A percentile compares a stretch with the other conserved stretches of the same genome.
Evolutionary conservation across 768 basidiomycete species (phyloP).

Genomic region (Lactarius tabidus): DNA sequence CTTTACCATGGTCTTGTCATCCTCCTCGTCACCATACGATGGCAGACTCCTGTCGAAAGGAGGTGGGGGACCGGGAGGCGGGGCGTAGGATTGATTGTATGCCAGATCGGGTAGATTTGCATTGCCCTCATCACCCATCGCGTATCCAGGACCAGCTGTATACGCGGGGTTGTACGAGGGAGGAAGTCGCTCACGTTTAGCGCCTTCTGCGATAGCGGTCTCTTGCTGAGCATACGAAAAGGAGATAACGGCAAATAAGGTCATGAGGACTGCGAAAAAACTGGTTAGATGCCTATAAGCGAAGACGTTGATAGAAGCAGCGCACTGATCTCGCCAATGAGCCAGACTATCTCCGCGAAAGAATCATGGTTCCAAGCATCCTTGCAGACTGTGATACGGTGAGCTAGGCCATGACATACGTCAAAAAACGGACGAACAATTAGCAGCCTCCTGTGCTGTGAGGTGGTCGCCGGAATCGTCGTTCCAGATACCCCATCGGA

Average conservation of each 20-base stretch:
- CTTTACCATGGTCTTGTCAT: conserved; percentile 27
- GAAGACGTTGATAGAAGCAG: not conserved
- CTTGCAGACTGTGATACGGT: conserved; percentile 51
- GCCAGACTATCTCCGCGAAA: conserved; percentile 60
- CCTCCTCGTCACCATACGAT: conserved; percentile 39
- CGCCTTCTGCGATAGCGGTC: conserved; percentile 41
- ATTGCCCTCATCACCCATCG: conserved; percentile 13
- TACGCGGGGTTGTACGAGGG: conserved; percentile 32
- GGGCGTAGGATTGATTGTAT: conserved; percentile 35
- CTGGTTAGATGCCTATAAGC: not conserved
- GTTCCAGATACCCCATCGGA: conserved; percentile 33
- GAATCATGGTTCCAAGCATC: conserved; percentile 58
- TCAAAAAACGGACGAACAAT: conserved; percentile 40
- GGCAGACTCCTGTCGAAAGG: conserved; percentile 36
- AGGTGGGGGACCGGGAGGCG: conserved; percentile 51
- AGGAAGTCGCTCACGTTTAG: conserved; percentile 44
- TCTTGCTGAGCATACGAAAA: conserved; percentile 80
- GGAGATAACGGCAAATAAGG: conserved; percentile 60
- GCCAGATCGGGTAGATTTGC: conserved; percentile 27
- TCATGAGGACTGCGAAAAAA: conserved; percentile 43
- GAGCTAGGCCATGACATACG: not conserved
- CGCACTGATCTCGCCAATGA: conserved; percentile 59
- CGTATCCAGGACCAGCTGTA: conserved; percentile 25
- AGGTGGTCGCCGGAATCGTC: conserved; percentile 27
- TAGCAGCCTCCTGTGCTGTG: conserved; percentile 37